Evolutionary conservation across 73 alveolate genomes (phyloP), one percentile per base, ranked within the genome.

Genomic region (Symbiodinium natans): DNA sequence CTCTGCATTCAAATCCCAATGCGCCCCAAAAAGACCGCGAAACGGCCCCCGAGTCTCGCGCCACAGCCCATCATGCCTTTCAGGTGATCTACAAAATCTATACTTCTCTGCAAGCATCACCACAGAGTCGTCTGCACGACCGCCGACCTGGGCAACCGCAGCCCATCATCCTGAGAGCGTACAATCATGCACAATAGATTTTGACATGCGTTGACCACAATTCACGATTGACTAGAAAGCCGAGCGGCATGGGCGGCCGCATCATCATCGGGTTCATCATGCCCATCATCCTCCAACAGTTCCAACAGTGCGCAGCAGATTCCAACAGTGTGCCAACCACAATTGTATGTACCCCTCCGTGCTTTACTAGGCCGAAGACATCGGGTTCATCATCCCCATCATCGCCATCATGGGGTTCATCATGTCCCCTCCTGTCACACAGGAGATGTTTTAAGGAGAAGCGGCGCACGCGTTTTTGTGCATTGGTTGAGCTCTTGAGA

Each of bases 341-440:
- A 5, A 8, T 46, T 13, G 59, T 13, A 13, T 19, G 25, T 46
- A 21, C n/a, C n/a, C n/a, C n/a, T 43, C 56, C 19, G 56, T 8
- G 56, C n/a, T n/a, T n/a, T n/a, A 21, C n/a, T 3, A 19, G 77
- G 77, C 77, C 39, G 36, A 21, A n/a, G 77, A 34, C 77, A 63
- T 63, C 34, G 77, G 77, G 77, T 63, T 63, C 77, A 63, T 63
- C 77, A 63, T 63, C 38, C 77, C 77, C 77, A 63, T 63, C 77
- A 63, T 63, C 13, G 77, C 77, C 77, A 63, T 63, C 77, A 63
- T 63, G 77, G 77, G 77, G 31, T 63, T 63, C 77, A 63, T 63
- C 77, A 63, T 63, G 31, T 31, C 36, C 31, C 31, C 74, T 13
- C 59, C 59, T 46, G 59, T 6, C 59, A n/a, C n/a, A n/a, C n/a